These are phyloP conservation scores for Sporisorium graminicola DNA, from an alignment of 1,284 basidiomycete genomes.

Conservation along the genomic window DNA sequence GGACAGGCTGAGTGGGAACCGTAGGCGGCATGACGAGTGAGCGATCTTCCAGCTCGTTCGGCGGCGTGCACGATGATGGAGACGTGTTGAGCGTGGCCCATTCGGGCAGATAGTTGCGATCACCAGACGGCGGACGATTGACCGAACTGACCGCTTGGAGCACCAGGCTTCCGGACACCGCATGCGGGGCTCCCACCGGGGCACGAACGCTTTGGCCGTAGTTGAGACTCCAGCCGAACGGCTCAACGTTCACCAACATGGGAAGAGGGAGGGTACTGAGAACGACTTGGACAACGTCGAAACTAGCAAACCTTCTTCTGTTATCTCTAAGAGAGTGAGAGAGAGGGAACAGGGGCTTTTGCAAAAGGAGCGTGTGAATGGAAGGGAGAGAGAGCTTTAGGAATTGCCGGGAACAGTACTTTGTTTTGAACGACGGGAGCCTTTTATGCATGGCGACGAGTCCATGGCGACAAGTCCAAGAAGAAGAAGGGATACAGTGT, in stretches of 20 bases:
- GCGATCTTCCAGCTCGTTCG: background rate
- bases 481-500: too few species aligned
- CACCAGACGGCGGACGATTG: constrained; percentile 4
- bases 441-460: constrained; percentile 9
- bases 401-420: background rate
- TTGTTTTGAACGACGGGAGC: too few species aligned
- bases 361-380: background rate
- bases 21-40: background rate
- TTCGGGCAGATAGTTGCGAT: background rate
- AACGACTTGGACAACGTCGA: too few species aligned
- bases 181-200: background rate
- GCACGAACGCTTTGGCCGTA: background rate
- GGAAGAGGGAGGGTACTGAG: too few species aligned
- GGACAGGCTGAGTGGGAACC: constrained; percentile 6
- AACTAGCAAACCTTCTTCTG: too few species aligned
- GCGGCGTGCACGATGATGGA: constrained; percentile 1
- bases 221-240: background rate
- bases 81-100: constrained; percentile 2
- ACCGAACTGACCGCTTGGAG: constrained; percentile 4
- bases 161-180: background rate
- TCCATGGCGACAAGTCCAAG: too few species aligned
- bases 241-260: background rate
- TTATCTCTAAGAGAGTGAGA: too few species aligned
- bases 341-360: background rate
- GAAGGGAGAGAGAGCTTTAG: background rate